phyloP scores from a whole-genome alignment of 805 yeast species.

The Kuraishia molischiana region DNA sequence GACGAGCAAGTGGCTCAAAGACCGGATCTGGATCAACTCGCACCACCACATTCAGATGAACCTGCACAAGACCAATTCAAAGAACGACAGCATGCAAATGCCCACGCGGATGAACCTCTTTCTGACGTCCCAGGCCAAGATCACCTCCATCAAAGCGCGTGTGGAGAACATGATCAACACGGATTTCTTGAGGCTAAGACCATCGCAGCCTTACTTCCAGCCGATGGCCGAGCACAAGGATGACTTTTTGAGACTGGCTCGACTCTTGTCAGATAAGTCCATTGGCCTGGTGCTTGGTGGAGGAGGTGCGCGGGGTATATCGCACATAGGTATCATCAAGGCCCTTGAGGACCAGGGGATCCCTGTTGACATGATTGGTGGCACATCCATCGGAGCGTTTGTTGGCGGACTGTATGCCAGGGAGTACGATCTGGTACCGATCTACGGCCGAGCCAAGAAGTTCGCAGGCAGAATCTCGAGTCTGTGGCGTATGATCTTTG shows the following conservation, averaged over 20 bases:
- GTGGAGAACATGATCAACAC: conserved; percentile 15
- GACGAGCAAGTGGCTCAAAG: conserved; percentile 76
- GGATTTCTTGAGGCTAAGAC: conserved; percentile 13
- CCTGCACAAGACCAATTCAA: conserved; percentile 7
- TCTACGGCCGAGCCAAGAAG: conserved; percentile 81
- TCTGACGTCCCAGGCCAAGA: conserved; percentile 5
- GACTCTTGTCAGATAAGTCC: conserved; percentile 86
- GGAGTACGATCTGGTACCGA: conserved; percentile 85
- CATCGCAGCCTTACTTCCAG: conserved; percentile 9
- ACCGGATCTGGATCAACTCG: conserved; percentile 82
- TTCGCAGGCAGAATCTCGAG: conserved; percentile 78
- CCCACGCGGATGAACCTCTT: conserved; percentile 2
- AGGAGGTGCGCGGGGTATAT: conserved; percentile 93
- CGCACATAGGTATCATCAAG: conserved; percentile 85
- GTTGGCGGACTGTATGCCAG: conserved; percentile 93
- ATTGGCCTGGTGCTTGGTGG: conserved; percentile 94
- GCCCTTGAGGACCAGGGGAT: conserved; percentile 89
- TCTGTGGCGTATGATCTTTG: conserved; percentile 75
- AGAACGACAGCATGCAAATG: neutral
- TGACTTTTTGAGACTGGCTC: conserved; percentile 83
- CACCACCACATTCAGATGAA: conserved; percentile 87
- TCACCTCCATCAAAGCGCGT: conserved; percentile 5
- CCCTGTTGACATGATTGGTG: conserved; percentile 91
- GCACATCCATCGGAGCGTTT: conserved; percentile 93
- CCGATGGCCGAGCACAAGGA: conserved; percentile 55